phyloP scores from a whole-genome alignment of 371 early-diverging fungal species.

The Circinella umbellata region DNA sequence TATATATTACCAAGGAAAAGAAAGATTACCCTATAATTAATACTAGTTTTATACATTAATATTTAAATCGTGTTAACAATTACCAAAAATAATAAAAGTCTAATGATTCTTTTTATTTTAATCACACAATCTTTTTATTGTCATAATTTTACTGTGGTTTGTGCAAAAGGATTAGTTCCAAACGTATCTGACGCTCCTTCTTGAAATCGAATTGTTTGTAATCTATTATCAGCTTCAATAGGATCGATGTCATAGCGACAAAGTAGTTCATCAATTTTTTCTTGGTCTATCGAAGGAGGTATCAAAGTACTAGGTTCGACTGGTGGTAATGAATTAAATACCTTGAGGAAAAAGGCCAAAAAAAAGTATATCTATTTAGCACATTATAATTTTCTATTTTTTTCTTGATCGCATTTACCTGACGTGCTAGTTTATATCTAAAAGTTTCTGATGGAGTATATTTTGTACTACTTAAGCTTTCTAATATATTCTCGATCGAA shows the following conservation, averaged over 20 bases:
- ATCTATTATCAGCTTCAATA: constrained; percentile 27
- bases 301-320: constrained; percentile 22
- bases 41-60: no score
- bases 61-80: no score
- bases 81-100: no score
- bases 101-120: neutral
- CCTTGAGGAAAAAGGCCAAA: constrained; percentile 15
- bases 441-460: constrained; percentile 55
- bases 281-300: constrained; percentile 9
- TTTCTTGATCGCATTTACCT: constrained; percentile 31
- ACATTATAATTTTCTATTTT: no score
- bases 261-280: constrained; percentile 27
- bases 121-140: neutral
- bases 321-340: constrained; percentile 45
- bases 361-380: neutral
- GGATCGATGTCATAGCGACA: constrained; percentile 46
- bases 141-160: neutral
- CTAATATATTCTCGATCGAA: constrained; percentile 67
- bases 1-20: neutral
- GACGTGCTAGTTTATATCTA: constrained; percentile 55
- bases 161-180: constrained; percentile 38
- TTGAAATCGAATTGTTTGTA: constrained; percentile 23
- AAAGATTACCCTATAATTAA: neutral
- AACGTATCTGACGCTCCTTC: constrained; percentile 26
- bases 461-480: constrained; percentile 26